Evolutionary conservation across 1,139 yeast species (phyloP), one percentile per base, ranked within the genome.

Genomic region (Diutina sp.): DNA sequence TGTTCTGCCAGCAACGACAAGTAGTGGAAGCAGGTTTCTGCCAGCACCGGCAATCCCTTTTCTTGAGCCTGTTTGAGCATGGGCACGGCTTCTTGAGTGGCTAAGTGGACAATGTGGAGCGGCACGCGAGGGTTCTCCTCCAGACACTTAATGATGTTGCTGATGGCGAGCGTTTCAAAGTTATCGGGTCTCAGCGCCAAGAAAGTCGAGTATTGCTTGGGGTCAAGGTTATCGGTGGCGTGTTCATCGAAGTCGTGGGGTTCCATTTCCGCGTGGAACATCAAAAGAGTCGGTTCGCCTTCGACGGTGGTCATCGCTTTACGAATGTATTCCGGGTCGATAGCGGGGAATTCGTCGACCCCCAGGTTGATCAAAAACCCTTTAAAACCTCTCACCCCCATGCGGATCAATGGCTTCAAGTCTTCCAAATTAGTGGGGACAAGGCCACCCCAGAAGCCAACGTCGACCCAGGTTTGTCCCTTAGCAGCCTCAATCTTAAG

Each of bases 371-470:
- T 89, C 72, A 90, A 72, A 64, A 91, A 91, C 45, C 96, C 93
- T 67, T 90, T 90, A 72, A 90, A 90, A 0, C 97, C 97, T 57
- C 96, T 77, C 3, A 90, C 96, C 53, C 97, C 97, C 65, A 88
- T 85, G 58, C 82, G 70, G 58, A 90, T 84, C 62, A 91, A 76
- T 0, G 96, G 96, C 29, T 79, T 73, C 61, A 90, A 74, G 61
- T 88, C 84, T 12, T 78, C 72, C 58, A 85, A 67, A 68, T 91
- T 91, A 58, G 77, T 79, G 4, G 97, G 98, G 46, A 91, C 80
- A 61, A 90, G 72, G 0, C 97, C 98, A 57, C 97, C 98, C 97
- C 97, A 91, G 68, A 91, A 90, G 0, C 90, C 97, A 12, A 88
- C 90, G 66, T 91, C 97, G 46, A 88, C 95, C 95, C 96, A 90